Base-by-base conservation (phyloP, 192 early-diverging fungal species). In the Funneliformis mosseae region DNA sequence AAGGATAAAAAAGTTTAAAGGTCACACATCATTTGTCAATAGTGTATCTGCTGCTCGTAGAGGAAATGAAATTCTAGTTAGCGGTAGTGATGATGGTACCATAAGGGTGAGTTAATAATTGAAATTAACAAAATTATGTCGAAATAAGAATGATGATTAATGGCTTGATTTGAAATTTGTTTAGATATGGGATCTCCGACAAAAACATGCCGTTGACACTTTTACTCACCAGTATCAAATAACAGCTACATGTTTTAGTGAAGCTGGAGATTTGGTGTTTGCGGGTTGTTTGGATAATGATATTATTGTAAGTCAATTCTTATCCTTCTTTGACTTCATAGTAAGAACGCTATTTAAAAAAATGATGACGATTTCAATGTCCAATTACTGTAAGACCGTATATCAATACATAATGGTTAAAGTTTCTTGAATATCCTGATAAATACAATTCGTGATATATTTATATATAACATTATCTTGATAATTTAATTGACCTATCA, bases 211-310 rank as follows among this genome's bases (percentile, higher is more conserved):
- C 4, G 87, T 89, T 8, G 88, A 90, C 10, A 86, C 85, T 12
- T 88, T 95, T 61, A 88, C 88, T 27, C 85, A 90, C 23, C 80
- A 87, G 28, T 87, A 88, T 45, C 93, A 95, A 71, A 86, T 99
- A 28, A 98, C 97, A 14, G 89, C 96, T 0, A 86, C 91, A 4
- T 90, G 85, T 16, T 96, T 93, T 59, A 89, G 87, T n/a, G 88
- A 88, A 69, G 92, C 94, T 9, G 95, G 94, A 18, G 90, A 92
- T 79, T 84, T 89, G 27, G 88, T 98, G 1, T 99, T 93, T 83
- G 84, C 91, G 21, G 97, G 93, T 38, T 93, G 95, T n/a, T 88
- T 98, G 27, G 96, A 98, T 83, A 97, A 97, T 85, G 87, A 90
- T 38, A 94, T 99, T 78, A 92, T 87, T 48, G 93, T 88, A 80